A percentile compares a stretch with the other conserved stretches of the same genome.
Evolutionary conservation across 2,329 filamentous ascomycete species (phyloP).

Genomic region (Fusarium sacchari): DNA sequence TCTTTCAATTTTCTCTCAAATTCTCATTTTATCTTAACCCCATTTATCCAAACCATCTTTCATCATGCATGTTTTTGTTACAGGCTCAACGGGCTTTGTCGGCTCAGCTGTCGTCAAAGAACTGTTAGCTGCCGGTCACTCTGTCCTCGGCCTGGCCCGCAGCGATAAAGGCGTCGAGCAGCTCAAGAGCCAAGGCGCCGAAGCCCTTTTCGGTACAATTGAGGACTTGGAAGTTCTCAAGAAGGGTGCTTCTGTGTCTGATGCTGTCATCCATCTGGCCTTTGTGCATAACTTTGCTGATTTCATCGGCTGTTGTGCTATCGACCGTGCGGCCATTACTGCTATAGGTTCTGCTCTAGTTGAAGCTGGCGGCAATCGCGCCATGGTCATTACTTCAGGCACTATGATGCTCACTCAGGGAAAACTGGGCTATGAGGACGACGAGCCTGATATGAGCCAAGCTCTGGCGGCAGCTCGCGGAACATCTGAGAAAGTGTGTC

Average conservation of each 20-base stretch:
- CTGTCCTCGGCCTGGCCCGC: background rate
- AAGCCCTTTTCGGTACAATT: background rate
- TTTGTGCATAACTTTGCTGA: background rate
- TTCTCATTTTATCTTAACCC: accelerated
- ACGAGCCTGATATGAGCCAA: background rate
- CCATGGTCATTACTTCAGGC: background rate
- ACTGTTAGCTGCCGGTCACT: background rate
- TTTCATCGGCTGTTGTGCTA: background rate
- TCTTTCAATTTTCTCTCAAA: background rate
- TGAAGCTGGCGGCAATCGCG: background rate
- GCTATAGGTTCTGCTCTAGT: background rate
- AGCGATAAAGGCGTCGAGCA: background rate
- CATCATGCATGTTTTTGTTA: background rate
- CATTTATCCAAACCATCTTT: accelerated
- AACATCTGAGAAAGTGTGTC: background rate
- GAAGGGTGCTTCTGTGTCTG: background rate
- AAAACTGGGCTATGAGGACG: background rate
- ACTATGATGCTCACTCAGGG: background rate
- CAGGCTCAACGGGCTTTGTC: background rate
- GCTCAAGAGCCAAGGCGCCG: background rate
- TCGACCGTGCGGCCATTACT: background rate
- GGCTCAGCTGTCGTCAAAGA: background rate
- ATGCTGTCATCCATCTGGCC: background rate
- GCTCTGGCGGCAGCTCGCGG: background rate
- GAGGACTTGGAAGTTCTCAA: background rate